Base-by-base conservation (phyloP, 2,329 filamentous ascomycete species). In the Alternaria longipes region DNA sequence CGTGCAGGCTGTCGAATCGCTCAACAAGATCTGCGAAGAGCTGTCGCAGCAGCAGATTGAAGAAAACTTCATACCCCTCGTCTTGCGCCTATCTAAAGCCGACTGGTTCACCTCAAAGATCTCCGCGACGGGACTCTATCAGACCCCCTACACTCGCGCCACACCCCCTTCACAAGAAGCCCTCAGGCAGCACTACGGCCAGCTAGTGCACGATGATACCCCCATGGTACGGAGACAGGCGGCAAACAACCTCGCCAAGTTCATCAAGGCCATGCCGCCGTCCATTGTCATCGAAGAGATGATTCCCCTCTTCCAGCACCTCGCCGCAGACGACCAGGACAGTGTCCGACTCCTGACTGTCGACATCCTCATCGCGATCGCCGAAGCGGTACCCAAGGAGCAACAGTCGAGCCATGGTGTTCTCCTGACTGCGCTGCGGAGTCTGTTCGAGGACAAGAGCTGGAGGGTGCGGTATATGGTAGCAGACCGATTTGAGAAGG, bases 71-170 rank as follows among this genome's bases (percentile, higher is more conserved):
- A 94, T 99, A 72, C 95, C 95, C 64, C 90, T 99, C 76, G 94
- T 94, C 62, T 88, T 97, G 76, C 93, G 95, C 78, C 91, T 99
- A 64, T 96, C 95, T 68, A 99, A 98, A 87, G 95, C 95, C 82
- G 95, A 99, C 83, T 99, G 95, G 95, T 99, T 99, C 82, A 99
- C 95, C 59, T 98, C 95, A 68, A 99, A 98, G 84, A 95, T 99
- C 68, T 99, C 95, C 32, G 95, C 94, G 65, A 97, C 94, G 68
- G 95, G 95, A 65, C 90, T 99, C 65, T 99, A 94, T 84, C 95
- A 92, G 78, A 88, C 90, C 50, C 94, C 95, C 67, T 99, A 99
- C 85, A 91, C 90, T 74, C 97, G 96, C 84, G 93, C 95, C 62
- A 91, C 93, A 56, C 87, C 90, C 53, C 86, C 89, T n/a, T 89